phyloP scores from a whole-genome alignment of 2,329 filamentous ascomycete genomes.

The Leptosphaerulina australis region DNA sequence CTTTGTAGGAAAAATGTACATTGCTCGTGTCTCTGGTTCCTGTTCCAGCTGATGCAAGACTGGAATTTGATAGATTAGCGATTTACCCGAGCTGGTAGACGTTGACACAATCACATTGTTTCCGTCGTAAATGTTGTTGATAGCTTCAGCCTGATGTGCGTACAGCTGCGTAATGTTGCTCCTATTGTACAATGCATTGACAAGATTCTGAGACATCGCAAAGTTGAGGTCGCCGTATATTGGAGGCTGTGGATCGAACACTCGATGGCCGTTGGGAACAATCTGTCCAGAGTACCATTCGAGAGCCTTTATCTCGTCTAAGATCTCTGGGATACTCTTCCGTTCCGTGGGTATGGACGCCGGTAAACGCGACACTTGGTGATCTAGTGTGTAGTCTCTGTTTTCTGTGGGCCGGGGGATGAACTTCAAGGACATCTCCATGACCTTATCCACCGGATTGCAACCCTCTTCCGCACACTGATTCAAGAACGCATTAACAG shows the following conservation, averaged over 20 bases:
- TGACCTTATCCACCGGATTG: constrained; percentile 72
- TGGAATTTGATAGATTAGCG: constrained; percentile 95
- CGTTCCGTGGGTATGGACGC: constrained; percentile 78
- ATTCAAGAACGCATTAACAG: constrained; percentile 78
- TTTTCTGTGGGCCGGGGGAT: constrained; percentile 66
- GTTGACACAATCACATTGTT: constrained; percentile 91
- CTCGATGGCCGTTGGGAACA: constrained; percentile 88
- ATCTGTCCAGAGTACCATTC: constrained; percentile 93
- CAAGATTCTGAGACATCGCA: constrained; percentile 82
- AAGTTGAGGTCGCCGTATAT: constrained; percentile 86
- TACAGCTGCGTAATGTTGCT: constrained; percentile 86
- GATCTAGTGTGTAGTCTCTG: constrained; percentile 50
- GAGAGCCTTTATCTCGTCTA: constrained; percentile 78
- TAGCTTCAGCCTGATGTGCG: constrained; percentile 89
- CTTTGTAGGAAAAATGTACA: constrained; percentile 99
- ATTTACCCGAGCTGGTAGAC: constrained; percentile 95
- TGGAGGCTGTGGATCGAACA: constrained; percentile 83
- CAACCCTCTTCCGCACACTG: constrained; percentile 67
- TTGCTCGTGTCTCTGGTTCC: constrained; percentile 77
- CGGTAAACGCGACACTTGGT: constrained; percentile 60
- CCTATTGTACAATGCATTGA: constrained; percentile 96
- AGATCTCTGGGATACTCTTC: constrained; percentile 80
- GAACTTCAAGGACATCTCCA: constrained; percentile 62
- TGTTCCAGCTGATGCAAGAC: constrained; percentile 85
- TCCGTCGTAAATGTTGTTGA: constrained; percentile 83